Conservation (phyloP, 1,139 yeast species). For the Pichia sp. region DNA sequence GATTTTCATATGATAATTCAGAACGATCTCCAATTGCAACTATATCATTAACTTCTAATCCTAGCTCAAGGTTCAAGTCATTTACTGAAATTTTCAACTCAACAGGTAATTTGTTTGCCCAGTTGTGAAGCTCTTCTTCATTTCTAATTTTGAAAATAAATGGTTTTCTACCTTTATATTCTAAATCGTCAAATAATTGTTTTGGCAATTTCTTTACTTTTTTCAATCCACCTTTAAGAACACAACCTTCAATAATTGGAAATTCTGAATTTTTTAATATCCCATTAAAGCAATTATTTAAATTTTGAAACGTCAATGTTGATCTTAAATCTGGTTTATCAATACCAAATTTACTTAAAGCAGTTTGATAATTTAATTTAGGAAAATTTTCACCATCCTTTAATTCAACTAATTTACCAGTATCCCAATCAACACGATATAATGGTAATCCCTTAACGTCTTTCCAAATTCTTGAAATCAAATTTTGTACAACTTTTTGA, state of each 20-base stretch:
- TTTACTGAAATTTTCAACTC: conserved; percentile 26
- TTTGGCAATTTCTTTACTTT: conserved; percentile 32
- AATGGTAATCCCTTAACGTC: conserved; percentile 37
- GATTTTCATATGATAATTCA: conserved; percentile 70
- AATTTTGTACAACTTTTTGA: conserved; percentile 52
- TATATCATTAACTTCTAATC: conserved; percentile 62
- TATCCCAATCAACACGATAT: conserved; percentile 30
- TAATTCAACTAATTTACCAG: conserved; percentile 23
- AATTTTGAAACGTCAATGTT: conserved; percentile 42
- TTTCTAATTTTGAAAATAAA: conserved; percentile 43
- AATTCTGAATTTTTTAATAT: conserved; percentile 36
- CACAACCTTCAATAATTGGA: conserved; percentile 68
- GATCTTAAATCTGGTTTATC: conserved; percentile 92
- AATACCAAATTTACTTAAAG: conserved; percentile 71
- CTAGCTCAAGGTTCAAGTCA: conserved; percentile 32
- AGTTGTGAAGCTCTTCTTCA: conserved; percentile 34
- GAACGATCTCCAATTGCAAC: conserved; percentile 72
- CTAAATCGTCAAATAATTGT: conserved; percentile 35
- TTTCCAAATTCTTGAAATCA: conserved; percentile 54
- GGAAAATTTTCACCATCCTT: conserved; percentile 31
- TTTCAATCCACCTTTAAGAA: conserved; percentile 45
- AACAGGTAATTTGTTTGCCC: conserved; percentile 35
- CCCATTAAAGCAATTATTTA: conserved; percentile 39
- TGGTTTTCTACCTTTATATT: conserved; percentile 59
- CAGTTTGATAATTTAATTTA: conserved; percentile 58